A percentile compares a stretch with the other conserved stretches of the same genome.
phyloP scores from a whole-genome alignment of 1,139 yeast genomes.

The Saccharomycopsis hybrid region DNA sequence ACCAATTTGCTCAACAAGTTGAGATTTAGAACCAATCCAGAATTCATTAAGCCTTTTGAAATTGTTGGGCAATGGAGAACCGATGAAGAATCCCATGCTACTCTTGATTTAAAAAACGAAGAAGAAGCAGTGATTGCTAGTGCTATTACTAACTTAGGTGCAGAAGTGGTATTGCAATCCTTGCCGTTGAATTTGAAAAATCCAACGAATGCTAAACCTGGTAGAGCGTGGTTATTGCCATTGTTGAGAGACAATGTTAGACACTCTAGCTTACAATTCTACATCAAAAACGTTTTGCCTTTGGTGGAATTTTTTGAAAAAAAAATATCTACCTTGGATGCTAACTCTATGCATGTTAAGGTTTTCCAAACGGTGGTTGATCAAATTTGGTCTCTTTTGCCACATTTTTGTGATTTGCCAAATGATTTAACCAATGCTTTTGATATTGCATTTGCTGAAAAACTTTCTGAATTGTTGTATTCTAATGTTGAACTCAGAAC shows the following conservation, averaged over 20 bases:
- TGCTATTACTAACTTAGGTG: conserved; percentile 77
- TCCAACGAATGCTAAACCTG: conserved; percentile 45
- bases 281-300: conserved; percentile 60
- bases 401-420: conserved; percentile 86
- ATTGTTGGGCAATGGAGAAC: conserved; percentile 85
- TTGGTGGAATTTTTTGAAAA: conserved; percentile 50
- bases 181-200: conserved; percentile 72
- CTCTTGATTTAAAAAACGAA: conserved; percentile 64
- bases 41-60: conserved; percentile 57
- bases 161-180: conserved; percentile 65
- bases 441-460: conserved; percentile 70
- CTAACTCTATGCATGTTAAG: conserved; percentile 61
- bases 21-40: conserved; percentile 66
- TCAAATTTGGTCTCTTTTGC: conserved; percentile 88
- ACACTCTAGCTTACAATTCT: conserved; percentile 62
- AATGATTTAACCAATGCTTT: conserved; percentile 60
- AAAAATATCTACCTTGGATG: conserved; percentile 30
- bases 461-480: conserved; percentile 68
- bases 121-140: conserved; percentile 78
- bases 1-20: conserved; percentile 60
- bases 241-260: conserved; percentile 79
- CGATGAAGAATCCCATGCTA: conserved; percentile 16
- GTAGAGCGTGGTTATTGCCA: conserved; percentile 96
- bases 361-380: conserved; percentile 78
- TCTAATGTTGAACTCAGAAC: conserved; percentile 70